Percentiles rank a stretch among this genome's conserved stretches.
phyloP scores from a whole-genome alignment of 331 rosid species.

The Spiraea crenata region DNA sequence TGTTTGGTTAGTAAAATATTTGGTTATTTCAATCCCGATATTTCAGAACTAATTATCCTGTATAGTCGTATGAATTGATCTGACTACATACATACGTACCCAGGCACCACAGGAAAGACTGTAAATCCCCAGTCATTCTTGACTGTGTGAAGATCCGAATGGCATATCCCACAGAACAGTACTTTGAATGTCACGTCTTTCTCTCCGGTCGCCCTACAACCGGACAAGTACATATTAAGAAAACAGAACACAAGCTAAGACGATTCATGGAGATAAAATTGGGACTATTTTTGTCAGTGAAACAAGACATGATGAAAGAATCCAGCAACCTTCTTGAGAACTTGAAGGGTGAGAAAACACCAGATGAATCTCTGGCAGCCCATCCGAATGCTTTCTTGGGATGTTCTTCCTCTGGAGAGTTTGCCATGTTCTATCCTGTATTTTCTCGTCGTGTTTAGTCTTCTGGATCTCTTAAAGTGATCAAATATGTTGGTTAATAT shows the following conservation, averaged over 20 bases:
- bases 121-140: constrained; percentile 50
- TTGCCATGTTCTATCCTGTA: constrained; percentile 16
- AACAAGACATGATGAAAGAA: too few species aligned
- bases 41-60: too few species aligned
- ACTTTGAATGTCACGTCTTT: constrained; percentile 56
- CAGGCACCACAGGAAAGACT: constrained; percentile 56
- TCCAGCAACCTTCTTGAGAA: constrained; percentile 40
- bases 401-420: constrained; percentile 31
- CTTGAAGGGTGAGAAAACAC: constrained; percentile 44
- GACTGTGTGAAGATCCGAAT: constrained; percentile 45
- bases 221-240: too few species aligned
- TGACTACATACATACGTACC: constrained; percentile 25
- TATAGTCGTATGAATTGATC: neutral
- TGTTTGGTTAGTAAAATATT: too few species aligned
- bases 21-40: too few species aligned
- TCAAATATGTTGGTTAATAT: too few species aligned
- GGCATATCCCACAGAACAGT: constrained; percentile 60
- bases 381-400: constrained; percentile 45
- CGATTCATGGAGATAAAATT: too few species aligned
- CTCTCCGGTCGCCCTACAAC: constrained; percentile 41
- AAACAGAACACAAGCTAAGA: too few species aligned
- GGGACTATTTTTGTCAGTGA: too few species aligned
- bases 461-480: too few species aligned
- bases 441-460: too few species aligned
- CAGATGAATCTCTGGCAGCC: constrained; percentile 50